These are phyloP conservation scores for Hypholoma sublateritium DNA, from an alignment of 768 basidiomycete species.

Conservation along the genomic window DNA sequence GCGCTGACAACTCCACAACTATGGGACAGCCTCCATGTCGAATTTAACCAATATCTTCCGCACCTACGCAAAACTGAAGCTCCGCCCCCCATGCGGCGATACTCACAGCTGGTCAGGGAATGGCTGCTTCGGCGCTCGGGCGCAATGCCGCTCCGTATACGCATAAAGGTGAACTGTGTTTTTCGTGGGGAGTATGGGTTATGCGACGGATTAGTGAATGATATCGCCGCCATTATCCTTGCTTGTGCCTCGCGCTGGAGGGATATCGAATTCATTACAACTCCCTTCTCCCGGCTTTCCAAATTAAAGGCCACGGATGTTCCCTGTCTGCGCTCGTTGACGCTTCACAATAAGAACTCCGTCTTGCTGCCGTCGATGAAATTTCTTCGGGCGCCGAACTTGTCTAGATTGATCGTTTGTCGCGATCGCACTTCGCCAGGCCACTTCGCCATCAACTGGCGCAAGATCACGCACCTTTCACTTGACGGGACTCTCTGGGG, in stretches of 20 bases:
- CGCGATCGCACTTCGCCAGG: background rate
- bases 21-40: background rate
- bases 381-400: background rate
- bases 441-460: background rate
- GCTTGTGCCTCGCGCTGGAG: background rate
- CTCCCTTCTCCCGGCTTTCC: background rate
- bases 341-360: background rate
- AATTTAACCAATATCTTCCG: background rate
- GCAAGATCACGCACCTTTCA: background rate
- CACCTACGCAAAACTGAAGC: background rate
- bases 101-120: background rate
- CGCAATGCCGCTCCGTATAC: background rate
- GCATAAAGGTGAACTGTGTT: background rate
- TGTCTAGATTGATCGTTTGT: background rate
- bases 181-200: background rate
- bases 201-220: background rate
- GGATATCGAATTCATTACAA: background rate
- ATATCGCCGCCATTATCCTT: background rate
- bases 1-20: background rate
- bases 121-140: background rate
- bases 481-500: background rate
- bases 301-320: background rate
- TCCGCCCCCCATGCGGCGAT: background rate
- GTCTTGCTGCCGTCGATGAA: background rate
- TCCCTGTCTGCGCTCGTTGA: background rate